Evolutionary conservation across 2,329 filamentous ascomycete genomes (phyloP), one percentile per base, ranked within the genome.

Genomic region (Ustilaginoidea virens): DNA sequence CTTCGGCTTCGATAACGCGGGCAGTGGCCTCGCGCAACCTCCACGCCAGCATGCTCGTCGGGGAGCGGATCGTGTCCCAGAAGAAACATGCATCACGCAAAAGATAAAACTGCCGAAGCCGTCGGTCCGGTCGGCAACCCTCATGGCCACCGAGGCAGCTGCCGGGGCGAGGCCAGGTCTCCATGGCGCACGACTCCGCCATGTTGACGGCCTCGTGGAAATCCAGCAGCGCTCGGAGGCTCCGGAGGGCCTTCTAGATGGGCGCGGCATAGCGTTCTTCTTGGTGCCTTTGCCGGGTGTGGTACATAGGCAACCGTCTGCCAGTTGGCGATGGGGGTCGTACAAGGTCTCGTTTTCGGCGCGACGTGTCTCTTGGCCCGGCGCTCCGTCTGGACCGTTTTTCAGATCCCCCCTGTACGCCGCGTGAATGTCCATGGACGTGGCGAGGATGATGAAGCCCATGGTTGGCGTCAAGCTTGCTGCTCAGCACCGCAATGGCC

Each of bases 1-100:
- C 61, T 41, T 81, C 75, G 0, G 74, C 71, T 40, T 80, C 70
- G 21, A 80, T 66, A 16, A 81, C 51, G 27, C 69, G 62, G 0
- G 39, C 38, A 18, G 44, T 36, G 13, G 49, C 32, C 5, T 35
- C 34, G 3, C 40, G 38, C 8, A 49, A 44, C 5, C 43, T 42
- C 27, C 40, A 39, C 7, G 43, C 44, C 4, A 53, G 44, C 14
- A 42, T 51, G 38, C 44, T 42, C 43, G 58, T 38, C 1, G 53
- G 53, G 28, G 36, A 68, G 35, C 46, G 61, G 48, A 42, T 36
- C 10, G 41, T 40, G 5, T 52, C 49, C 75, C 75, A 81, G 47
- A 79, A 80, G 19, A 67, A 62, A 11, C n/a, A n/a, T n/a, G n/a
- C n/a, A n/a, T n/a, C n/a, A 76, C 55, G 16, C 81, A 49, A 12